Conservation (phyloP, 2,329 filamentous ascomycete genomes). For the Cladosporium sp. region DNA sequence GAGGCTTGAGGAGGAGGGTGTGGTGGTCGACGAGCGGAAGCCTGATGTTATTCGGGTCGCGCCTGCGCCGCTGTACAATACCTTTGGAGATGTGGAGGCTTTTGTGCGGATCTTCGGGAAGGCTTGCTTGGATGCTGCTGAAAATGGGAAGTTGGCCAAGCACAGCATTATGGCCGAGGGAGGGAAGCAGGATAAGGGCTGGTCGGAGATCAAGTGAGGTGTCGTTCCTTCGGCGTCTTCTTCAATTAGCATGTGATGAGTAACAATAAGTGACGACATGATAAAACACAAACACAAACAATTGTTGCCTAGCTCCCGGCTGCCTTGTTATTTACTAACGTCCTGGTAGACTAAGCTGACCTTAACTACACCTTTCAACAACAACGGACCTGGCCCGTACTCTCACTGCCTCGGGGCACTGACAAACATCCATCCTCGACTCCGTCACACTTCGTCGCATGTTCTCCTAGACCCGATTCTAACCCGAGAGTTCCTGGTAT, state of each 20-base stretch:
- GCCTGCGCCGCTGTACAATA: conserved; percentile 81
- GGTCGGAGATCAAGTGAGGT: conserved; percentile 20
- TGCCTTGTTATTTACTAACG: no score
- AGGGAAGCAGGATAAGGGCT: conserved; percentile 14
- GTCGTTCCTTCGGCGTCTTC: no score
- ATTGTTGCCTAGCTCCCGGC: no score
- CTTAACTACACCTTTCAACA: neutral
- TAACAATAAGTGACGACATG: no score
- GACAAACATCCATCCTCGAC: neutral
- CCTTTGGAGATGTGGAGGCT: conserved; percentile 69
- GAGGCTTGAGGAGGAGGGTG: conserved; percentile 65
- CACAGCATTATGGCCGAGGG: conserved; percentile 12
- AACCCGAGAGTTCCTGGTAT: neutral
- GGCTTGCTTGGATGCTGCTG: conserved; percentile 33
- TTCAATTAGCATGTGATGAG: no score
- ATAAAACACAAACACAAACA: no score
- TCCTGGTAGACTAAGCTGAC: neutral
- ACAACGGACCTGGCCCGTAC: neutral
- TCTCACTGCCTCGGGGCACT: neutral
- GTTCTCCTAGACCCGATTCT: neutral
- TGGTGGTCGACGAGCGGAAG: conserved; percentile 80
- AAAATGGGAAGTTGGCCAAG: neutral
- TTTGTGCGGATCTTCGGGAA: conserved; percentile 58
- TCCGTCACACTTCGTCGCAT: neutral
- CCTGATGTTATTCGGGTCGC: conserved; percentile 83